Percentiles rank a stretch among this genome's conserved stretches.
phyloP scores from a whole-genome alignment of 371 early-diverging fungal species.

The Syncephalastrum sp. region DNA sequence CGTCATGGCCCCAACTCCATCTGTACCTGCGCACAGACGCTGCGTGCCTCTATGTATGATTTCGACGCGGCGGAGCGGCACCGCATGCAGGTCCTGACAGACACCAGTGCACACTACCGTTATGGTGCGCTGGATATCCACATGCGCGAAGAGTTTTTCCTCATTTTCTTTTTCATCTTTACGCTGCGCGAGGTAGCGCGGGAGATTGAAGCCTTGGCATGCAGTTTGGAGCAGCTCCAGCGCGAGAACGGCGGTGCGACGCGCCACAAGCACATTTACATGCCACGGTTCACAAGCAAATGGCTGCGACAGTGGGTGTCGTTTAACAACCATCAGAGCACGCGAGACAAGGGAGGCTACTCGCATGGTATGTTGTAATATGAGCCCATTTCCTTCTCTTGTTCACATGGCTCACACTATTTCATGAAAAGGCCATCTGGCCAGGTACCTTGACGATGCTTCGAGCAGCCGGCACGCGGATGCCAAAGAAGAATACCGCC shows the following conservation, averaged over 20 bases:
- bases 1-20: not conserved
- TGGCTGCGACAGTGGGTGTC: conserved; percentile 53
- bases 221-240: conserved; percentile 33
- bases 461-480: conserved; percentile 19
- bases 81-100: conserved; percentile 7
- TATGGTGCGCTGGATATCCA: conserved; percentile 37
- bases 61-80: conserved; percentile 18
- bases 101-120: not conserved
- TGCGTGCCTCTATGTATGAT: conserved; percentile 6
- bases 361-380: conserved; percentile 24
- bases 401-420: not conserved
- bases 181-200: conserved; percentile 59
- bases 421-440: not conserved
- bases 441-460: not conserved
- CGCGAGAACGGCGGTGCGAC: conserved; percentile 6
- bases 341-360: conserved; percentile 43
- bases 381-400: too few species aligned
- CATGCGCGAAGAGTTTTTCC: conserved; percentile 58
- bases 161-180: conserved; percentile 65
- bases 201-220: conserved; percentile 45
- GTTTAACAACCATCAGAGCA: conserved; percentile 40
- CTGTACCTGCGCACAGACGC: conserved; percentile 10
- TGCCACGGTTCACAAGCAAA: conserved; percentile 49
- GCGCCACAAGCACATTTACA: conserved; percentile 37
- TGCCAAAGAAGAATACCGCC: conserved; percentile 25